Percentiles rank a stretch among this genome's conserved stretches.
Evolutionary conservation across 441 rosid genomes (phyloP).

Genomic region (Populus trichocarpa): DNA sequence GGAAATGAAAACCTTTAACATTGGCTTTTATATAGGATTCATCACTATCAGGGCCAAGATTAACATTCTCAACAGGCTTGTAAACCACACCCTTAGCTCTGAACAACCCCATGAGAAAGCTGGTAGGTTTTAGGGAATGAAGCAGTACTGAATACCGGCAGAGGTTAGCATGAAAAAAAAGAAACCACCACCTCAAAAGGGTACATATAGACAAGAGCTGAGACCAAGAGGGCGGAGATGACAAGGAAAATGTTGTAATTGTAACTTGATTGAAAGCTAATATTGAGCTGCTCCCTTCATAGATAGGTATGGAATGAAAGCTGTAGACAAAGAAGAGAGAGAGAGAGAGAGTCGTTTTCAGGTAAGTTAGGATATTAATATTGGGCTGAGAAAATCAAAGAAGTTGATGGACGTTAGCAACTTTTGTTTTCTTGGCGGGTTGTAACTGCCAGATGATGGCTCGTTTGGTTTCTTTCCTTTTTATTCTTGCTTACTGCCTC

Average conservation of each 20-base stretch:
- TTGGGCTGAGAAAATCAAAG: background rate
- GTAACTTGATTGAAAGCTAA: background rate
- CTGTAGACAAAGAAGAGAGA: background rate
- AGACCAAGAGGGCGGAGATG: conserved; percentile 3
- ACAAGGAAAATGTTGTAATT: background rate
- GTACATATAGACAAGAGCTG: background rate
- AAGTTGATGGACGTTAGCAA: background rate
- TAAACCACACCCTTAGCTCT: conserved; percentile 35
- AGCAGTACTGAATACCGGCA: background rate
- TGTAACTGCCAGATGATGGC: background rate
- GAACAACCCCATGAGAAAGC: conserved; percentile 38
- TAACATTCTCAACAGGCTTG: conserved; percentile 44
- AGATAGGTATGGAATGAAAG: background rate
- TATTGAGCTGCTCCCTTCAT: background rate
- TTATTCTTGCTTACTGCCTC: background rate
- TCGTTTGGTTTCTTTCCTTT: background rate
- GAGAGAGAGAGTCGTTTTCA: conserved; percentile 6
- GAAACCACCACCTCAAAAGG: background rate
- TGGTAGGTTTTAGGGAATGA: background rate
- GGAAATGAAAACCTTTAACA: conserved; percentile 43
- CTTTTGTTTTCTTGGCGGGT: background rate
- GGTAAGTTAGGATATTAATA: background rate
- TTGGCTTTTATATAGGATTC: conserved; percentile 47
- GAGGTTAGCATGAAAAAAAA: background rate
- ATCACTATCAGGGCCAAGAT: conserved; percentile 41